Percentiles rank a stretch among this genome's conserved stretches.
phyloP scores from a whole-genome alignment of 257 asterid genomes.

The Solanum tacnaense region DNA sequence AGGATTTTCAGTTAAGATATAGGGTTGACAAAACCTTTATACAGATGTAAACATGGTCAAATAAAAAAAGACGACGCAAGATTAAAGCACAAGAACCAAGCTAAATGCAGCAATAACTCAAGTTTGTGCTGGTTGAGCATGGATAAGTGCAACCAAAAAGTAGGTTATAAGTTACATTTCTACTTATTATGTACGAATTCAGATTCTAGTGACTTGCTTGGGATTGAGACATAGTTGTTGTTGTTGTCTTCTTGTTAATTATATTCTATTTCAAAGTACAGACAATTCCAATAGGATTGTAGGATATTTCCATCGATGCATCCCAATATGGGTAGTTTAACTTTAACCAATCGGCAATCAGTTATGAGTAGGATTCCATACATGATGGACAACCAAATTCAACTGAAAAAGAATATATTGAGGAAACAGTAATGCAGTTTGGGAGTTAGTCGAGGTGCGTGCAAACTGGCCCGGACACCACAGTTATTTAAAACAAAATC shows the following conservation, averaged over 20 bases:
- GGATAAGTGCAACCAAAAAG: background rate
- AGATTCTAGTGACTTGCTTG: background rate
- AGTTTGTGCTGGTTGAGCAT: background rate
- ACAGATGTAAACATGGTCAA: background rate
- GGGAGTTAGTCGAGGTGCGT: background rate
- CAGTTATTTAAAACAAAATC: background rate
- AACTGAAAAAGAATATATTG: background rate
- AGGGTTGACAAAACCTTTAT: background rate
- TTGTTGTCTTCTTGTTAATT: background rate
- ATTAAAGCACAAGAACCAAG: background rate
- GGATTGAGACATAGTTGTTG: background rate
- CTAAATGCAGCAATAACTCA: background rate
- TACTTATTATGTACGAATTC: background rate
- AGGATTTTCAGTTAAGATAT: background rate
- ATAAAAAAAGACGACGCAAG: background rate
- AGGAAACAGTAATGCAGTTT: background rate
- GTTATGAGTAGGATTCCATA: background rate
- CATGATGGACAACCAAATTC: background rate
- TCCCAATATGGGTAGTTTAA: background rate
- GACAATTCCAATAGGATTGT: background rate
- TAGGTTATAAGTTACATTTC: background rate
- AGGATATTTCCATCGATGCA: background rate
- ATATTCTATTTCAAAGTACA: background rate
- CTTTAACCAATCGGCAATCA: background rate
- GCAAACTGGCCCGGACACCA: background rate